phyloP scores from a whole-genome alignment of 257 asterid species.

The Mitragyna speciosa region DNA sequence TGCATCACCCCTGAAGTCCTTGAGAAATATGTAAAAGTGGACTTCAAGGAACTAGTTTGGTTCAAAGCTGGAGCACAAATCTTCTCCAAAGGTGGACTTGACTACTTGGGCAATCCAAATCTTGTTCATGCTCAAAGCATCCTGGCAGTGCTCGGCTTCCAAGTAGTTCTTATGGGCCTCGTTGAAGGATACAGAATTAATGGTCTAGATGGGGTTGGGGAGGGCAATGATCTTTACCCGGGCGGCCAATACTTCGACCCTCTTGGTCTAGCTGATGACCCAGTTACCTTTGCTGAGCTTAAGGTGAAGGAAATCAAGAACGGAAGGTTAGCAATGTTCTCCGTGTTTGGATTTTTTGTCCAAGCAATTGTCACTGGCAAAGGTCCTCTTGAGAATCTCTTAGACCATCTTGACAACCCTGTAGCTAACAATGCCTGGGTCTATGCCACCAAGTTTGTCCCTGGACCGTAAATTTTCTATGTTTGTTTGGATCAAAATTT shows the following conservation, averaged over 20 bases:
- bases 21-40: slow-evolving; percentile 49
- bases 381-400: slow-evolving; percentile 67
- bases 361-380: slow-evolving; percentile 65
- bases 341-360: slow-evolving; percentile 69
- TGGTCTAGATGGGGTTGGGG: slow-evolving; percentile 78
- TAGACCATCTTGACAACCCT: slow-evolving; percentile 81
- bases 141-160: slow-evolving; percentile 73
- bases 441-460: slow-evolving; percentile 68
- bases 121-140: slow-evolving; percentile 87
- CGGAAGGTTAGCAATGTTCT: slow-evolving; percentile 79
- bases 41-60: slow-evolving; percentile 81
- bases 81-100: slow-evolving; percentile 74
- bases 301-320: slow-evolving; percentile 85
- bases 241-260: slow-evolving; percentile 90
- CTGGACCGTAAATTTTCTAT: slow-evolving; percentile 47
- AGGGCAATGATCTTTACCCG: slow-evolving; percentile 76
- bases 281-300: slow-evolving; percentile 64
- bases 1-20: slow-evolving; percentile 82
- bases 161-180: slow-evolving; percentile 77
- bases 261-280: slow-evolving; percentile 73
- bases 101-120: slow-evolving; percentile 76
- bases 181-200: slow-evolving; percentile 77
- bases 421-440: slow-evolving; percentile 87
- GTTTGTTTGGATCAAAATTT: neutral
- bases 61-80: slow-evolving; percentile 84